These are phyloP conservation scores for Solanum clarkiae DNA, from an alignment of 257 asterid genomes.

Conservation along the genomic window DNA sequence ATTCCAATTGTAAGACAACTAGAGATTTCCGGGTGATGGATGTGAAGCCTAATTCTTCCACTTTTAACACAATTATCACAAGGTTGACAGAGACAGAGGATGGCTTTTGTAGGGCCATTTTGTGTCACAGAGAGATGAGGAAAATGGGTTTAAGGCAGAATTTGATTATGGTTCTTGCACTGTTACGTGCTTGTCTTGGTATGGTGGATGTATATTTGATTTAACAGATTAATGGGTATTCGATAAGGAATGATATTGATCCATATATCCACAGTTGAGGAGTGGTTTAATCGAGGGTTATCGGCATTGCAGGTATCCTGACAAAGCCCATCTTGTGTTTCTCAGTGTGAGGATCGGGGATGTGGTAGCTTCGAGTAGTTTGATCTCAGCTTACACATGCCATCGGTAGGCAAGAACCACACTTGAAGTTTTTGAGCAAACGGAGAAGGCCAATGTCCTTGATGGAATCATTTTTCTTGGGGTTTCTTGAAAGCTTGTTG, in stretches of 20 bases:
- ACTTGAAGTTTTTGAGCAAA: slow-evolving; percentile 12
- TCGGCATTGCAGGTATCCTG: slow-evolving; percentile 31
- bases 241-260: slow-evolving; percentile 20
- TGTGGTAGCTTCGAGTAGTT: slow-evolving; percentile 42
- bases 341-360: slow-evolving; percentile 18
- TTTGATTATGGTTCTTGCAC: slow-evolving; percentile 27
- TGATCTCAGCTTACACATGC: slow-evolving; percentile 31
- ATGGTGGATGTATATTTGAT: slow-evolving; percentile 18
- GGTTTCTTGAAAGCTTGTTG: slow-evolving; percentile 39
- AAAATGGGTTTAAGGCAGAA: slow-evolving; percentile 17
- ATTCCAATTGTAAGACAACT: no score
- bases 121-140: slow-evolving; percentile 19
- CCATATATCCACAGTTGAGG: slow-evolving; percentile 14
- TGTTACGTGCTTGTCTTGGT: slow-evolving; percentile 26
- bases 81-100: slow-evolving; percentile 22
- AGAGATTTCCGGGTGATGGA: slow-evolving; percentile 13
- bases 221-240: slow-evolving; percentile 28
- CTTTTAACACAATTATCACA: slow-evolving; percentile 25
- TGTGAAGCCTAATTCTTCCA: slow-evolving; percentile 19
- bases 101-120: slow-evolving; percentile 15
- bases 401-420: slow-evolving; percentile 30
- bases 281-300: slow-evolving; percentile 40
- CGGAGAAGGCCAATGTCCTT: slow-evolving; percentile 26
- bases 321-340: slow-evolving; percentile 17
- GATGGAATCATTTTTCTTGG: slow-evolving; percentile 35